Conservation (phyloP, 1,284 basidiomycete genomes). For the Volvariella volvacea region DNA sequence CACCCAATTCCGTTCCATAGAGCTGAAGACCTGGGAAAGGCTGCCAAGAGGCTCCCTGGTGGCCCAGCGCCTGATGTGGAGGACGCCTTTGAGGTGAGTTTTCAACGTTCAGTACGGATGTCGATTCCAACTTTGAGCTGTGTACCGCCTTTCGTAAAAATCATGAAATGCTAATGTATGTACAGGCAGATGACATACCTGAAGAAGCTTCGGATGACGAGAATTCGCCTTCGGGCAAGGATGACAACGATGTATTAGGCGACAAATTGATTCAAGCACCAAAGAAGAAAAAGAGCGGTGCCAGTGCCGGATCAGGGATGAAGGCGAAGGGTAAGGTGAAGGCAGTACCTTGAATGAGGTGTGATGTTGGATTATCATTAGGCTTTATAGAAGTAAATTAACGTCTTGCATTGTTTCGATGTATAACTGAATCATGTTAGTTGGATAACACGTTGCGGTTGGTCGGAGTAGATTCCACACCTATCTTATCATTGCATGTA, state of each 20-base stretch:
- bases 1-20: slow-evolving; percentile 93
- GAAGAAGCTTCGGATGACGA: slow-evolving; percentile 49
- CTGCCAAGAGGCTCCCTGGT: slow-evolving; percentile 67
- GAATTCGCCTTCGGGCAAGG: too few species aligned
- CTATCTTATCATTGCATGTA: too few species aligned
- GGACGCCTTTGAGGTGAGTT: slow-evolving; percentile 66
- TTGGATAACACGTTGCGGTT: too few species aligned
- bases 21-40: slow-evolving; percentile 69
- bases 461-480: too few species aligned
- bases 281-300: slow-evolving; percentile 32
- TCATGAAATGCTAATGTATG: too few species aligned
- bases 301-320: slow-evolving; percentile 13
- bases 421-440: too few species aligned
- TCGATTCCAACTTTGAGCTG: neutral
- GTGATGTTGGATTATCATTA: too few species aligned
- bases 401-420: too few species aligned
- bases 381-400: too few species aligned
- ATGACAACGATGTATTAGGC: slow-evolving; percentile 33
- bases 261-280: slow-evolving; percentile 45
- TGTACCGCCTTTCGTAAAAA: neutral
- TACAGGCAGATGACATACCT: slow-evolving; percentile 40
- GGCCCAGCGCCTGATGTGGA: slow-evolving; percentile 82
- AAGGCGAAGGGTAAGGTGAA: slow-evolving; percentile 10
- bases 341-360: too few species aligned
- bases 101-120: neutral